Evolutionary conservation across 192 early-diverging fungal species (phyloP).

Genomic region (Spizellomyces sp.): DNA sequence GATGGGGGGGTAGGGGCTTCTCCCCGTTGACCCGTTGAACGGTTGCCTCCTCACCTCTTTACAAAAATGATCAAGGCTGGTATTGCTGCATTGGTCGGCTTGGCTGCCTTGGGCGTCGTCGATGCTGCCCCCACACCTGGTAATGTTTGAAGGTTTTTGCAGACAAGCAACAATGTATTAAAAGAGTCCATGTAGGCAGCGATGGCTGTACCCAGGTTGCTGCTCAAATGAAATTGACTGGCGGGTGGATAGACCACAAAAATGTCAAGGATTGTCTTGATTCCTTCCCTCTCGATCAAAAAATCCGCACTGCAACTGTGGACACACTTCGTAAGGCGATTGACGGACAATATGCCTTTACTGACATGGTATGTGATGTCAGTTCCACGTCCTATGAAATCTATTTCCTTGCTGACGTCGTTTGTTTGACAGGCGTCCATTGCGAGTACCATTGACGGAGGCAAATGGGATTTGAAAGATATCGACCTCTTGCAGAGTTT

Average conservation of each 20-base stretch:
- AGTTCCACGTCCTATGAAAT: no score
- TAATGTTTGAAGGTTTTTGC: neutral
- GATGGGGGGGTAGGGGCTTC: no score
- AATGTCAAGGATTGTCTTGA: conserved; percentile 11
- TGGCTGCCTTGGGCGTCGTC: neutral
- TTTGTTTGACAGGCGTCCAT: conserved; percentile 2
- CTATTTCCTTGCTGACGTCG: no score
- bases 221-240: neutral
- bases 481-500: conserved; percentile 16
- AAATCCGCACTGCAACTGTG: conserved; percentile 15
- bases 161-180: neutral
- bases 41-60: no score
- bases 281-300: conserved; percentile 21
- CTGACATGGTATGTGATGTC: conserved; percentile 14
- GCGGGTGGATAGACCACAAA: conserved; percentile 13
- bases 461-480: conserved; percentile 23
- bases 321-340: conserved; percentile 18
- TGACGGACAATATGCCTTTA: conserved; percentile 22
- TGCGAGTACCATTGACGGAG: conserved; percentile 17
- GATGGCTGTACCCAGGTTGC: neutral
- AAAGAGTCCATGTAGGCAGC: neutral
- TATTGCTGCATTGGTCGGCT: neutral
- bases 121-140: conserved; percentile 2
- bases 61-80: neutral
- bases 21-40: no score